Evolutionary conservation across 352 stramenopile species (phyloP).

Genomic region (Phytophthora colocasiae): DNA sequence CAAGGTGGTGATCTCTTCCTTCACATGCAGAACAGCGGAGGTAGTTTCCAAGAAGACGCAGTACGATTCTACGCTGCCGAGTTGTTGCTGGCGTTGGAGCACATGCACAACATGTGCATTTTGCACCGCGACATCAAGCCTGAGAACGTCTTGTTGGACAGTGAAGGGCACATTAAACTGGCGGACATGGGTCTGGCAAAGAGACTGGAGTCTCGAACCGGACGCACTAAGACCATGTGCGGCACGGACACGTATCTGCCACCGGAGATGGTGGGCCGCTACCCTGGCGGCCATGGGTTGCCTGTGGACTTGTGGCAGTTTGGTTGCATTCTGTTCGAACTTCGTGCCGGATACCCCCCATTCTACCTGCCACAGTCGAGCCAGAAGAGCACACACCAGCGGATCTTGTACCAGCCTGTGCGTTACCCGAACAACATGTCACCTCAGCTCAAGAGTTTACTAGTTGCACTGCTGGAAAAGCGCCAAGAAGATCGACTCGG

Average conservation of each 20-base stretch:
- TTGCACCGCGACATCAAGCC: slow-evolving; percentile 95
- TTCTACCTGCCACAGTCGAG: slow-evolving; percentile 93
- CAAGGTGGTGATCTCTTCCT: slow-evolving; percentile 96
- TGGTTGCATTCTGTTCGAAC: slow-evolving; percentile 94
- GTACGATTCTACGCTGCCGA: slow-evolving; percentile 90
- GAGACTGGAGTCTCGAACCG: slow-evolving; percentile 71
- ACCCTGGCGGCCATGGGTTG: slow-evolving; percentile 82
- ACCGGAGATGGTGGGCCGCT: slow-evolving; percentile 88
- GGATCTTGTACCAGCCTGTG: slow-evolving; percentile 90
- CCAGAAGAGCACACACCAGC: slow-evolving; percentile 89
- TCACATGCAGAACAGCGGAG: slow-evolving; percentile 89
- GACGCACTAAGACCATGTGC: slow-evolving; percentile 91
- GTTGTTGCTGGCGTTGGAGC: slow-evolving; percentile 79
- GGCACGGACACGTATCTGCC: slow-evolving; percentile 91
- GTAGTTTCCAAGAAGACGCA: slow-evolving; percentile 76
- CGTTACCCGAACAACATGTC: slow-evolving; percentile 88
- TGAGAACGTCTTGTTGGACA: slow-evolving; percentile 91
- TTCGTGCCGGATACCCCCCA: slow-evolving; percentile 91
- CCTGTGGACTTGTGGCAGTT: slow-evolving; percentile 95
- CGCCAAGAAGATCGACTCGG: slow-evolving; percentile 84
- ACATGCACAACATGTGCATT: slow-evolving; percentile 94
- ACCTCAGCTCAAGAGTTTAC: slow-evolving; percentile 74
- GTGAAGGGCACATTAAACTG: slow-evolving; percentile 91
- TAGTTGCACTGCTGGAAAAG: slow-evolving; percentile 80
- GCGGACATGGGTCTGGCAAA: slow-evolving; percentile 94